Percentiles rank a stretch among this genome's conserved stretches.
Conservation (phyloP, 2,329 filamentous ascomycete species). For the Curvularia lunata region DNA sequence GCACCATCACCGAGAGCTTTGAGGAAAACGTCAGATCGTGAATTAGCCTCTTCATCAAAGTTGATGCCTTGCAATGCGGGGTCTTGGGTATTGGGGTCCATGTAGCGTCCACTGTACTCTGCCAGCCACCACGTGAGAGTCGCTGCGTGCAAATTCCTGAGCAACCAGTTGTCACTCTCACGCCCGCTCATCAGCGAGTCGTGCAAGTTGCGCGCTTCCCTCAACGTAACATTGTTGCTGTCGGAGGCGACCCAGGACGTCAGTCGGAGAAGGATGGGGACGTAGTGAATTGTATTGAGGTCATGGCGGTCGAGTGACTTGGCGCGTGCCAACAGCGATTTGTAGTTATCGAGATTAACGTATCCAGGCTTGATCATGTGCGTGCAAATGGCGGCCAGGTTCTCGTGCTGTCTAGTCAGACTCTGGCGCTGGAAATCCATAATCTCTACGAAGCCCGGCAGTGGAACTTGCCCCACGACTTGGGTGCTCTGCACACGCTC, state of each 20-base stretch:
- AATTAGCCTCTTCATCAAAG: slow-evolving; percentile 69
- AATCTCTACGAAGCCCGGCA: slow-evolving; percentile 73
- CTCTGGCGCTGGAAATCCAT: slow-evolving; percentile 81
- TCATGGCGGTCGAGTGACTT: slow-evolving; percentile 80
- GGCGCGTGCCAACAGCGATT: slow-evolving; percentile 70
- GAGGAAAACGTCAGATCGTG: slow-evolving; percentile 74
- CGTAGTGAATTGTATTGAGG: slow-evolving; percentile 74
- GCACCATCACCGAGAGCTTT: slow-evolving; percentile 85
- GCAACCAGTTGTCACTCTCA: slow-evolving; percentile 72
- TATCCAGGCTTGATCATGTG: slow-evolving; percentile 79
- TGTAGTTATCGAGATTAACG: slow-evolving; percentile 74
- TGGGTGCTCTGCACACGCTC: slow-evolving; percentile 78
- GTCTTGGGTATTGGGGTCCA: slow-evolving; percentile 70
- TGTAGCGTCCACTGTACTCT: slow-evolving; percentile 89
- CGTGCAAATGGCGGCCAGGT: slow-evolving; percentile 78
- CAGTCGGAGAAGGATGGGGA: slow-evolving; percentile 78
- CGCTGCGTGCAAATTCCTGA: slow-evolving; percentile 79
- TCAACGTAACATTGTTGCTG: slow-evolving; percentile 67
- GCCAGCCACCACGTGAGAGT: slow-evolving; percentile 86
- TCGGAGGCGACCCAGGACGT: slow-evolving; percentile 80
- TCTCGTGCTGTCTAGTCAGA: slow-evolving; percentile 87
- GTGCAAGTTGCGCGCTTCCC: slow-evolving; percentile 74
- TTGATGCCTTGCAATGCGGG: slow-evolving; percentile 61
- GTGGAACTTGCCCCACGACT: slow-evolving; percentile 71
- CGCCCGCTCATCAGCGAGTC: slow-evolving; percentile 68